Evolutionary conservation across 2,329 filamentous ascomycete species (phyloP), one percentile per base, ranked within the genome.

Genomic region (Chrysosporium queenslandicum): DNA sequence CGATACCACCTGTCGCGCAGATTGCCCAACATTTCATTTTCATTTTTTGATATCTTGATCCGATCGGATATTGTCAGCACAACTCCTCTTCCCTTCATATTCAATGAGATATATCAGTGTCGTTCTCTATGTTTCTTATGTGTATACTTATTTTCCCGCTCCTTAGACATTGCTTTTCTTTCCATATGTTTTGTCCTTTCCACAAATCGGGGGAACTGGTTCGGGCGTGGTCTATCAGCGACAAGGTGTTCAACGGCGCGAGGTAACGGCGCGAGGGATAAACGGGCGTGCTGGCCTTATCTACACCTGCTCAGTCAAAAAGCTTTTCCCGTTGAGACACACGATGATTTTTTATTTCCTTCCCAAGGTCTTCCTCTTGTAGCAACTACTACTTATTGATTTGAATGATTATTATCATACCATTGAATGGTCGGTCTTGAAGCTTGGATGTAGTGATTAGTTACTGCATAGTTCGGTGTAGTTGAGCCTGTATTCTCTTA

Each of bases 211-310:
- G 42, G 23, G 23, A 41, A 46, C n/a, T 20, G 41, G n/a, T 42
- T 42, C 21, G 23, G 47, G 37, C 47, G 37, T 32, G 18, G 27
- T 32, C 25, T 41, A 40, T 43, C 32, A 40, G 32, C 21, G 42
- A 29, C 9, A 46, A 16, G 50, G 50, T 46, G 50, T 52, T 47
- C 29, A 52, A 45, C 23, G 50, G 50, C 42, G 50, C 42, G 20
- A 47, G 25, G n/a, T n/a, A n/a, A n/a, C n/a, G n/a, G n/a, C n/a
- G n/a, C n/a, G n/a, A n/a, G 23, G 37, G 9, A 41, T 40, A 39
- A 20, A 50, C 25, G 20, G 47, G 47, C 47, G 37, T 41, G n/a
- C 39, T 32, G 20, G 32, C n/a, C 12, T 34, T 41, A 6, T n/a
- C 9, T 30, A 7, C 25, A 42, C 29, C 27, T 32, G 11, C 45